phyloP scores from a whole-genome alignment of 169 alveolate species.

The Toxoplasma gondii region DNA sequence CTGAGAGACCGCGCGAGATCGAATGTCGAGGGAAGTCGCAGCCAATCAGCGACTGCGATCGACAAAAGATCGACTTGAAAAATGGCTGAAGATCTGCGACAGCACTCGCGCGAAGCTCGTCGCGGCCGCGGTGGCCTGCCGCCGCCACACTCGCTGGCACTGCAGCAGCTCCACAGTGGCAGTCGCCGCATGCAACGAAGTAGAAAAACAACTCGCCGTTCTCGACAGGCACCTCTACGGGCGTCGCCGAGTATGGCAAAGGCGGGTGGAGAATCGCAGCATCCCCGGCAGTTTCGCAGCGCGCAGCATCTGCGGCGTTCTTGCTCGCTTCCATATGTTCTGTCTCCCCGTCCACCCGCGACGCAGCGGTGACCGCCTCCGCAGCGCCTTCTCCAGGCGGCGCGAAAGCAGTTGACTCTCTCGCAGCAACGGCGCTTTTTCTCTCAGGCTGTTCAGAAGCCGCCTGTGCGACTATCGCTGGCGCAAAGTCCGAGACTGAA shows the following conservation, averaged over 20 bases:
- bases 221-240: background rate
- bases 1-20: background rate
- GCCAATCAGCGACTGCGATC: constrained; percentile 39
- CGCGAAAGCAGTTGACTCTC: background rate
- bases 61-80: constrained; percentile 33
- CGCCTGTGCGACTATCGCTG: background rate
- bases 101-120: background rate
- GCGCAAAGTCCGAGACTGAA: background rate
- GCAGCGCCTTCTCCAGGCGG: background rate
- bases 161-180: constrained; percentile 17
- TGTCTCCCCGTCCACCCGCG: too few species aligned
- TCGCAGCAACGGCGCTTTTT: background rate
- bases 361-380: background rate
- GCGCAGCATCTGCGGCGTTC: too few species aligned
- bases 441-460: background rate
- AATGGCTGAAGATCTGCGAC: background rate
- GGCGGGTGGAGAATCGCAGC: background rate
- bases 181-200: constrained; percentile 33
- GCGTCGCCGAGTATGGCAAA: background rate
- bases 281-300: too few species aligned
- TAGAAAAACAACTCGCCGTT: background rate
- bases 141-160: constrained; percentile 11
- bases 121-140: background rate
- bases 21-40: background rate
- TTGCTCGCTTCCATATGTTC: too few species aligned